Percentiles rank a stretch among this genome's conserved stretches.
Evolutionary conservation across 2,329 filamentous ascomycete genomes (phyloP).

Genomic region (Ophiostoma quercus): DNA sequence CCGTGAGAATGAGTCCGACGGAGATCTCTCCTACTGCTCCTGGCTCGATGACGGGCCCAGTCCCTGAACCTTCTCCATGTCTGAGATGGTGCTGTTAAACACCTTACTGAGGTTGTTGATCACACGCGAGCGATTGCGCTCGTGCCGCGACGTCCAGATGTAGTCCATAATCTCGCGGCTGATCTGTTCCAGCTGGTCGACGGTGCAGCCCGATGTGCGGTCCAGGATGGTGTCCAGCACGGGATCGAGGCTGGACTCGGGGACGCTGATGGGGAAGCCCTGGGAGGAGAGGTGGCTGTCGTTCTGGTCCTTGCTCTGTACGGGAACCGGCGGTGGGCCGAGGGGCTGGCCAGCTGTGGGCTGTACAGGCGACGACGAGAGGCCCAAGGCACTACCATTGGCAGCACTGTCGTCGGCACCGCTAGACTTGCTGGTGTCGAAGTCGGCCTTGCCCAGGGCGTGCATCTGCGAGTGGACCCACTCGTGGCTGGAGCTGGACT

Average conservation of each 20-base stretch:
- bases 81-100: constrained; percentile 69
- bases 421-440: constrained; percentile 31
- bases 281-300: constrained; percentile 40
- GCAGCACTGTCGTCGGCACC: background rate
- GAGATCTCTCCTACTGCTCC: constrained; percentile 25
- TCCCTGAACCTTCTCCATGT: constrained; percentile 56
- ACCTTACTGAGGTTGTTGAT: constrained; percentile 50
- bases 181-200: constrained; percentile 94
- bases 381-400: background rate
- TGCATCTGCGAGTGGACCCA: constrained; percentile 58
- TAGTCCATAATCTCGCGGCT: constrained; percentile 85
- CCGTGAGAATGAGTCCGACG: background rate
- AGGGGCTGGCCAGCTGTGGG: constrained; percentile 19
- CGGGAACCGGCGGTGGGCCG: constrained; percentile 19
- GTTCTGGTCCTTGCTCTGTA: constrained; percentile 34
- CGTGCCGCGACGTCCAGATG: constrained; percentile 71
- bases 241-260: constrained; percentile 47
- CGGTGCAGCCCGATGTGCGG: constrained; percentile 68
- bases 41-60: constrained; percentile 43
- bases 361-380: constrained; percentile 14
- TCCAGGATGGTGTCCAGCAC: constrained; percentile 61
- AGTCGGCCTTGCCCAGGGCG: constrained; percentile 36
- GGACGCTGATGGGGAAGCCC: constrained; percentile 42
- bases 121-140: constrained; percentile 80
- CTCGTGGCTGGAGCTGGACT: constrained; percentile 44